Base-by-base conservation (phyloP, 371 early-diverging fungal genomes). In the Mucor racemosus region DNA sequence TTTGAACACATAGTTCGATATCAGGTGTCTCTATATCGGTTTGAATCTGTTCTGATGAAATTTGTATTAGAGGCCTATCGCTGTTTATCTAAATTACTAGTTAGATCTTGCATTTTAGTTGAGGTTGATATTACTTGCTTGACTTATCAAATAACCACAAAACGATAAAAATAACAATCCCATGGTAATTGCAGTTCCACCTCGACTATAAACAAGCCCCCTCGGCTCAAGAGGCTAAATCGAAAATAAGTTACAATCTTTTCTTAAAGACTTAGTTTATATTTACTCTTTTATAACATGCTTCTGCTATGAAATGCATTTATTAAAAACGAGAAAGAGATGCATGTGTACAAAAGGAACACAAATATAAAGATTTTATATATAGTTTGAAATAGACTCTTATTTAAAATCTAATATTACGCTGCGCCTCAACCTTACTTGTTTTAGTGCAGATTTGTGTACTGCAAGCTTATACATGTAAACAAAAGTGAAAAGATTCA, bases 301-400 rank as follows among this genome's bases (percentile, higher is more conserved):
- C 77, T 73, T 79, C 79, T n/a, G 64, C 60, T 44, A 79, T 62
- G 54, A 79, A 79, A 77, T 79, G 74, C 79, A 79, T 78, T 42
- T 17, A 57, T 13, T 6, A 39, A 41, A 34, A 6, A 56, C 7
- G 14, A 26, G 39, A 58, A 17, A 48, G 46, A 59, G 26, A 17
- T 11, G 21, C 26, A 17, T 21, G 26, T 21, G 13, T 17, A 50
- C 50, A 38, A 38, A 38, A 7, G 11, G 46, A 15, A 21, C 21
- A 17, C 48, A 21, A 19, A 31, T 53, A 4, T 21, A 53, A 0
- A 31, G 26, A 21, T 11, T 50, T 40, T 17, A 33, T 58, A 19
- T 41, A 40, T 17, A 39, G 35, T n/a, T 3, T 26, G 26, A 26
- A 26, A 34, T 34, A n/a, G 17, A 34, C 17, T 13, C 9, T n/a